Conservation (phyloP, 169 alveolate genomes). For the Plasmodium fragile region DNA sequence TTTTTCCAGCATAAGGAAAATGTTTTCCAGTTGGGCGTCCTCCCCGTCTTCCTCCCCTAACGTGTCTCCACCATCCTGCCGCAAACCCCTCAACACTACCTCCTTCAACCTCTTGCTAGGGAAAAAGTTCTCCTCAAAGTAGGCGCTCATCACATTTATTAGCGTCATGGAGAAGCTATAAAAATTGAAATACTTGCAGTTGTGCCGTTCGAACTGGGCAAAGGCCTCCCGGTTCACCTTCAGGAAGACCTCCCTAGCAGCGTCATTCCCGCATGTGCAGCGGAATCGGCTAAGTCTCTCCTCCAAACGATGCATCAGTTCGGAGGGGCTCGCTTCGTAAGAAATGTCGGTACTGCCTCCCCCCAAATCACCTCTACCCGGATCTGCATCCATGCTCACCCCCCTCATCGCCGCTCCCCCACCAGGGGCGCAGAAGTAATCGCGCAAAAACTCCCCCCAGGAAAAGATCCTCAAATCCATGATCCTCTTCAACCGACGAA, state of each 20-base stretch:
- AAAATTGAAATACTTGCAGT: conserved; percentile 2
- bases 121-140: conserved; percentile 26
- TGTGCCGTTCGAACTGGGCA: conserved; percentile 7
- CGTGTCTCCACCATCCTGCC: neutral
- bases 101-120: neutral
- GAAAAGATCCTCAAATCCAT: conserved; percentile 17
- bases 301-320: neutral
- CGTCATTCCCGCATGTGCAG: neutral
- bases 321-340: neutral
- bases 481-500: neutral
- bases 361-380: neutral
- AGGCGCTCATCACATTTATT: conserved; percentile 22
- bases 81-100: neutral
- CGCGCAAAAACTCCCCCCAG: conserved; percentile 7
- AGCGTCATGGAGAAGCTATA: conserved; percentile 26
- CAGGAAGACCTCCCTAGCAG: conserved; percentile 17
- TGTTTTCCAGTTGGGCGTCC: neutral
- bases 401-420: neutral
- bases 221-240: conserved; percentile 5
- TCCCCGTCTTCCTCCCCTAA: neutral
- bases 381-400: neutral
- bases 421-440: conserved; percentile 6
- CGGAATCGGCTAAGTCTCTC: neutral
- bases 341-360: neutral
- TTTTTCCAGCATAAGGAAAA: conserved; percentile 14